These are phyloP conservation scores for Calonectria crousiana DNA, from an alignment of 2,329 filamentous ascomycete genomes.

Conservation along the genomic window DNA sequence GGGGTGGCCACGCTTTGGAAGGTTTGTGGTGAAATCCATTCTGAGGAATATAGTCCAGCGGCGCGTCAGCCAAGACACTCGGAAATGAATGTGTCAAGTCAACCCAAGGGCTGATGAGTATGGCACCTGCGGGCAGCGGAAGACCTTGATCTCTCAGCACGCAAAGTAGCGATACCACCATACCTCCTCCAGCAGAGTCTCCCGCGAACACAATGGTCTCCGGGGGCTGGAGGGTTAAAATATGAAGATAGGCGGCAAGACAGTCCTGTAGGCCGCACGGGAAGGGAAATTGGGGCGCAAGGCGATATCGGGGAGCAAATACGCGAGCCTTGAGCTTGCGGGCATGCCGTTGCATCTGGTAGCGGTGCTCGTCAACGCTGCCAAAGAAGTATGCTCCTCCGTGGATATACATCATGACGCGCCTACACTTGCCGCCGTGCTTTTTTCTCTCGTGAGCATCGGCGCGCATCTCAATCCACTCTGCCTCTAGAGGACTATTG, in stretches of 20 bases:
- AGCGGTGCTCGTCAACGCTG: constrained; percentile 95
- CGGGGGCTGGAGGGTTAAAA: constrained; percentile 81
- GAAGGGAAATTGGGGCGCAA: constrained; percentile 95
- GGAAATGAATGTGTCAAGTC: constrained; percentile 97
- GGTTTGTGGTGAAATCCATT: constrained; percentile 93
- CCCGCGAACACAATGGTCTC: constrained; percentile 88
- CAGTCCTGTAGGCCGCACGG: constrained; percentile 94
- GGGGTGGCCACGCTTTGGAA: constrained; percentile 91
- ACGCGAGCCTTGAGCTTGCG: constrained; percentile 92
- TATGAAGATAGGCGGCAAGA: constrained; percentile 86
- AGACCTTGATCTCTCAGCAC: constrained; percentile 84
- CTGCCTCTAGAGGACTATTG: constrained; percentile 76
- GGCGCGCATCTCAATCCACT: constrained; percentile 96
- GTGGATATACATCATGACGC: constrained; percentile 94
- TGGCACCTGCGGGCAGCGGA: constrained; percentile 87
- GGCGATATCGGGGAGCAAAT: constrained; percentile 86
- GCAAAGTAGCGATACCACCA: constrained; percentile 85
- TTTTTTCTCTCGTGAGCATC: constrained; percentile 78
- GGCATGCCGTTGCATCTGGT: constrained; percentile 96
- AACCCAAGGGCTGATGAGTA: constrained; percentile 95
- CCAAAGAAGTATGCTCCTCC: constrained; percentile 97
- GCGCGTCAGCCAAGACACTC: constrained; percentile 79
- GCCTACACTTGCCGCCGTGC: constrained; percentile 69
- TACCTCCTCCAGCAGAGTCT: constrained; percentile 93
- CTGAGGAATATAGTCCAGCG: constrained; percentile 88